Percentiles rank a stretch among this genome's conserved stretches.
Conservation (phyloP, 2,329 filamentous ascomycete genomes). For the Acrodontium crateriforme region DNA sequence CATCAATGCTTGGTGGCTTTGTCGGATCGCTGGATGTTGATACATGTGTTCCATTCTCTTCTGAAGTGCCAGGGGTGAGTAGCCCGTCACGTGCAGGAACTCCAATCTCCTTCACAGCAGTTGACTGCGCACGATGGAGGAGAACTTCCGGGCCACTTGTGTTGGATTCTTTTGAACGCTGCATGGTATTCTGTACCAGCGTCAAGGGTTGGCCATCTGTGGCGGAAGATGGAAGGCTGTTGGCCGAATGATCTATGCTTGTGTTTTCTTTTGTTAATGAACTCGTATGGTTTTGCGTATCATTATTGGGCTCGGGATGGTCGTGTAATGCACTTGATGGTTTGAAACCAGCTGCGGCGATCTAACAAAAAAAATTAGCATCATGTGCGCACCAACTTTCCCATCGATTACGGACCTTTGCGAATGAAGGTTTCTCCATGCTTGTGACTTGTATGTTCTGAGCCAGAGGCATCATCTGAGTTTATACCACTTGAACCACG, state of each 20-base stretch:
- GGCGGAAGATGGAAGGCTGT: no score
- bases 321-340: conserved; percentile 12
- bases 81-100: conserved; percentile 10
- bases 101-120: conserved; percentile 3
- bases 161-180: conserved; percentile 7
- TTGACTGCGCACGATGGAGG: conserved; percentile 13
- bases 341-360: conserved; percentile 19
- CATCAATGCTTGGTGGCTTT: conserved; percentile 81
- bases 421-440: conserved; percentile 23
- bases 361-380: conserved; percentile 8
- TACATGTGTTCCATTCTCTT: conserved; percentile 32
- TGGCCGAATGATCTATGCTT: no score
- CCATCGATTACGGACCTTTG: conserved; percentile 22
- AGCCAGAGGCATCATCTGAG: conserved; percentile 2
- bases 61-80: conserved; percentile 15
- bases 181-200: conserved; percentile 8
- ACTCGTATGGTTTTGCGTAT: conserved; percentile 7
- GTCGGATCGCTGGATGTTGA: conserved; percentile 48
- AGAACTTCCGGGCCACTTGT: conserved; percentile 10
- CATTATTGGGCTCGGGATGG: conserved; percentile 4
- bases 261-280: no score
- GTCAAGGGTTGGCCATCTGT: no score
- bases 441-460: conserved; percentile 11
- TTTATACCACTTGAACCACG: no score
- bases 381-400: no score